Base-by-base conservation (phyloP, 2,329 filamentous ascomycete species). In the Aureobasidium lini region DNA sequence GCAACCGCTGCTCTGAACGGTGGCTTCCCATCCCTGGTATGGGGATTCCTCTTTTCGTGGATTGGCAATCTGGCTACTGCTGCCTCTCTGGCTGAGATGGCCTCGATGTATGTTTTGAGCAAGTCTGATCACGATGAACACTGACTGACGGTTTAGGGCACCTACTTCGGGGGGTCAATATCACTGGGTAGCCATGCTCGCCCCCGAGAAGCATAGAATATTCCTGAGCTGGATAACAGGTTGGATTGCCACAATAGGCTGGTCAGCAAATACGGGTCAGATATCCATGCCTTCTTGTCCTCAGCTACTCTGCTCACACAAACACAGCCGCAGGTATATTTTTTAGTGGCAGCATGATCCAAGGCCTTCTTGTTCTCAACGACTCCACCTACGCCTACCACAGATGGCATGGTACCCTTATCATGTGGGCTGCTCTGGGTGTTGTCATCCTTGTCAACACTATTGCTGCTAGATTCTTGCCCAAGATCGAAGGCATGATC, bases 211-310 rank as follows among this genome's bases (percentile, higher is more conserved):
- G 8, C 70, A 62, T 32, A 74, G 76, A 57, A 76, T 73, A 34
- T 71, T 74, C 32, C 67, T 79, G 1, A 78, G 76, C 57, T 80
- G 78, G 64, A 71, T 73, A 32, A 74, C 75, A 18, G 73, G 74
- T n/a, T 76, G 75, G 75, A 71, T 77, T 32, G 71, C 70, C 53
- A 72, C 71, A n/a, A 71, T 74, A 42, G 74, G 73, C 23, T 65
- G 64, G 64, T 23, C 23, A 23, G 23, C 23, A 23, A 23, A 23
- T 3, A 23, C 23, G 23, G 23, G 23, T 23, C 23, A 23, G 23
- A 23, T 23, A 23, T 23, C 23, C 23, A 23, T 23, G 23, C 23
- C 23, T 23, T 23, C 23, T 23, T 23, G 23, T 23, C 23, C 23
- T 73, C 49, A 73, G 72, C 29, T 60, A 59, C 61, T 43, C 7